phyloP scores from a whole-genome alignment of 169 alveolate genomes.

The Plasmodium gallinaceum region DNA sequence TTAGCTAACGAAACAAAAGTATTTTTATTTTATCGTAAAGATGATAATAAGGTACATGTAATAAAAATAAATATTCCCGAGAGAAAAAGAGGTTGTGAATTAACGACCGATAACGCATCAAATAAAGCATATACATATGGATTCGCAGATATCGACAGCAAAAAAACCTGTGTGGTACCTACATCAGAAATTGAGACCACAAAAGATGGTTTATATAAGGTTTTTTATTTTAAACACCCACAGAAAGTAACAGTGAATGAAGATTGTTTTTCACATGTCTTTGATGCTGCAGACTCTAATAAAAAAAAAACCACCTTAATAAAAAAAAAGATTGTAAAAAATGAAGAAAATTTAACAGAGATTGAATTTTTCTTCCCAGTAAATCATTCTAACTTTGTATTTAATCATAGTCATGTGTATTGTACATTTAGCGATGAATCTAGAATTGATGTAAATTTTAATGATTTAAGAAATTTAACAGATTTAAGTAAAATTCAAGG shows the following conservation, averaged over 20 bases:
- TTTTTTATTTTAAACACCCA: conserved; percentile 18
- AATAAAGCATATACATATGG: conserved; percentile 23
- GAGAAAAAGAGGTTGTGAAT: conserved; percentile 30
- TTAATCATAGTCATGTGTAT: conserved; percentile 1
- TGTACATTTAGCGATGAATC: conserved; percentile 8
- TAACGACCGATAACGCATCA: neutral
- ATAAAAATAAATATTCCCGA: conserved; percentile 22
- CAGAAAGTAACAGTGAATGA: neutral
- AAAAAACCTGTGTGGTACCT: conserved; percentile 9
- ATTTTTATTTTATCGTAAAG: conserved; percentile 7
- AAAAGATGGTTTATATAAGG: conserved; percentile 16
- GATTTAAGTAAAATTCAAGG: conserved; percentile 8
- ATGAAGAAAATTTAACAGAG: neutral
- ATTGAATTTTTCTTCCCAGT: conserved; percentile 16
- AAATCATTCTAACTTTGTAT: conserved; percentile 11
- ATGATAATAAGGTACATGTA: neutral
- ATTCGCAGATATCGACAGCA: neutral
- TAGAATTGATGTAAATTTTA: neutral
- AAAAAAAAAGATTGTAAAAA: neutral
- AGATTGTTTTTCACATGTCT: conserved; percentile 9
- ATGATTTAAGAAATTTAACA: conserved; percentile 9
- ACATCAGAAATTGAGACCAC: conserved; percentile 14
- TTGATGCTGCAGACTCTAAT: conserved; percentile 1
- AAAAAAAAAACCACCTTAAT: conserved; percentile 3
- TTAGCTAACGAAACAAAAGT: neutral